Percentiles rank a stretch among this genome's conserved stretches.
phyloP scores from a whole-genome alignment of 2,329 filamentous ascomycete species.

The Pseudogymnoascus sp. region DNA sequence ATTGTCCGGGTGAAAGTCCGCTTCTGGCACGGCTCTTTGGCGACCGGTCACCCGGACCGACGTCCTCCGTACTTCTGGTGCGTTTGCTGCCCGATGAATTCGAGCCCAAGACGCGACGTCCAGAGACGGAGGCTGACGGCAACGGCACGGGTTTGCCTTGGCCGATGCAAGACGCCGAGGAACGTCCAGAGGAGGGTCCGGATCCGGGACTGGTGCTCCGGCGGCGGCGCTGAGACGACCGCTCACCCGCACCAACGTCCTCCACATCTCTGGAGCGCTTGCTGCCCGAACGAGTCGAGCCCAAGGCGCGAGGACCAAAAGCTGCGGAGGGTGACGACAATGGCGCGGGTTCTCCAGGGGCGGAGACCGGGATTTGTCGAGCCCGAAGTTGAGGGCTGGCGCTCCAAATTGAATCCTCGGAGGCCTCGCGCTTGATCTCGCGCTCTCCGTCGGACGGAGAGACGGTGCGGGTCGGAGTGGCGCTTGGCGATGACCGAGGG shows the following conservation, averaged over 20 bases:
- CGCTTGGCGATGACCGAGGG: not conserved
- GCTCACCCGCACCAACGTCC: not conserved
- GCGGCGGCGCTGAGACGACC: not conserved
- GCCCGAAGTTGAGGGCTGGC: not conserved
- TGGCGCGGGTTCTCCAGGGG: not conserved
- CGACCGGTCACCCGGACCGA: not conserved
- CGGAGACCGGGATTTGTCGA: not conserved
- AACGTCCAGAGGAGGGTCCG: not conserved
- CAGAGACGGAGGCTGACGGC: not conserved
- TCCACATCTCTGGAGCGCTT: not conserved
- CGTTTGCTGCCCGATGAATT: not conserved
- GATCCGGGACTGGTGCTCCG: not conserved
- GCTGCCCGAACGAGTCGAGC: not conserved
- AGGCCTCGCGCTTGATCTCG: not conserved
- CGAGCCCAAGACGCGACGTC: not conserved
- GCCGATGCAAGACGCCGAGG: not conserved
- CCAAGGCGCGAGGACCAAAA: not conserved
- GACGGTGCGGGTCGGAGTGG: not conserved
- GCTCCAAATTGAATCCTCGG: not conserved
- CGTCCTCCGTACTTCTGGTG: not conserved
- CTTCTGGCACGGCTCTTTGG: not conserved
- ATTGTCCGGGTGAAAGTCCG: too few relatives aligned
- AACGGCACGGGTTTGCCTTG: not conserved
- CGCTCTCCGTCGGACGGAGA: not conserved
- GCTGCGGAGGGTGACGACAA: not conserved